Conservation (phyloP, 148 eudicot genomes). For the Rhododendron simsii region DNA sequence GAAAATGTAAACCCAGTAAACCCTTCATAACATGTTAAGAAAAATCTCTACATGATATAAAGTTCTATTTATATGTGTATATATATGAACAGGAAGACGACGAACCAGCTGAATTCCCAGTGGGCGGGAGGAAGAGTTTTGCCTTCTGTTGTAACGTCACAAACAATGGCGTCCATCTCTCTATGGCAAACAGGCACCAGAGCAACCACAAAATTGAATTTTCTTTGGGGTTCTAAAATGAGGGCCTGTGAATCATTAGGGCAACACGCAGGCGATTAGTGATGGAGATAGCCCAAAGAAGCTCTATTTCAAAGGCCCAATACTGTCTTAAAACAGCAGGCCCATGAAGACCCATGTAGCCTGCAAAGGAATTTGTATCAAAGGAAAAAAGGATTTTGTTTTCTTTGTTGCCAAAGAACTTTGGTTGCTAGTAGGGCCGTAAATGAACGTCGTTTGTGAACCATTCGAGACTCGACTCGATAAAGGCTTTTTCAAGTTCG, state of each 20-base stretch:
- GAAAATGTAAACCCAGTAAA: neutral
- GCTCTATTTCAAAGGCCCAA: neutral
- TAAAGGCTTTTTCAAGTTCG: too few species aligned
- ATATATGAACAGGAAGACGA: neutral
- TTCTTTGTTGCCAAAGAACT: too few species aligned
- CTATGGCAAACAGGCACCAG: neutral
- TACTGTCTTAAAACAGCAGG: neutral
- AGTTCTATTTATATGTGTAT: neutral
- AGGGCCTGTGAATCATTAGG: neutral
- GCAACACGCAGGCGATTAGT: neutral
- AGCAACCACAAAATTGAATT: neutral
- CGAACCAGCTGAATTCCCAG: conserved; percentile 3
- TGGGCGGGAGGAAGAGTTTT: neutral
- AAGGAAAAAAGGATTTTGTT: too few species aligned
- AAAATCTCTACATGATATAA: neutral
- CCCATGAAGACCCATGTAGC: neutral
- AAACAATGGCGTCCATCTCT: neutral
- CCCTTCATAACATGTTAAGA: neutral
- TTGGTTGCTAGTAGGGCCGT: too few species aligned
- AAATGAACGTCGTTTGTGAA: too few species aligned
- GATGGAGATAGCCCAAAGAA: neutral
- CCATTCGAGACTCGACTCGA: too few species aligned
- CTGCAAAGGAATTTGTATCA: neutral
- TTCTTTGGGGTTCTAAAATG: neutral
- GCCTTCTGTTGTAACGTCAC: neutral